Base-by-base conservation (phyloP, 2,329 filamentous ascomycete genomes). In the Colletotrichum euphorbiae region DNA sequence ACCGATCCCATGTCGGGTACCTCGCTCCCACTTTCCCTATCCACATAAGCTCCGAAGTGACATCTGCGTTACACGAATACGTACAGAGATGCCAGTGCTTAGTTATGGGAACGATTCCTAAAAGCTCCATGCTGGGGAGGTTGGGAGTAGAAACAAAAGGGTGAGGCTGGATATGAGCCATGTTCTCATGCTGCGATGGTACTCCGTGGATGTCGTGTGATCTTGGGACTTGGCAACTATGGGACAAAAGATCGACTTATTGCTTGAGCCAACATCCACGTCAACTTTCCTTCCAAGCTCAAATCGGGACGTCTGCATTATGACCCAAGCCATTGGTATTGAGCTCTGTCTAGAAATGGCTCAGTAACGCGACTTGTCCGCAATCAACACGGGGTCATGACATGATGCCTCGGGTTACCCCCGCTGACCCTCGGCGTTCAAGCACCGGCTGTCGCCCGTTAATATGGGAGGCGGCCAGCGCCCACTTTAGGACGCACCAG, bases 11-110 rank as follows among this genome's bases (percentile, higher is more conserved):
- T 17, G 17, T 19, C 24, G 13, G 24, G 21, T 21, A 36, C 28
- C 42, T 58, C 62, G 46, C 62, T 60, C 56, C 38, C 56, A 65
- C 46, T 45, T 54, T 61, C 55, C 38, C 15, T 40, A 28, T 40
- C n/a, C n/a, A 24, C n/a, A 45, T 36, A 17, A 42, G 31, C 31
- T 17, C 55, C 40, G 28, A 38, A 21, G 36, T 28, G 52, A 56
- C 52, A 56, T 56, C 36, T 31, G 52, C 52, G 17, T 42, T 56
- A 28, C n/a, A 21, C 19, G 6, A 43, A 42, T 42, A 51, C 28
- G 28, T 42, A 51, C 28, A 15, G 48, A 51, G 48, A 51, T 31
- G 48, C 17, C 48, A 28, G 24, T 28, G 6, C 24, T 28, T 28
- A n/a, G n/a, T n/a, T n/a, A 28, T 5, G 24, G 24, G 24, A 28